These are phyloP conservation scores for Scutellaria galericulata DNA, from an alignment of 257 asterid species.

Conservation along the genomic window DNA sequence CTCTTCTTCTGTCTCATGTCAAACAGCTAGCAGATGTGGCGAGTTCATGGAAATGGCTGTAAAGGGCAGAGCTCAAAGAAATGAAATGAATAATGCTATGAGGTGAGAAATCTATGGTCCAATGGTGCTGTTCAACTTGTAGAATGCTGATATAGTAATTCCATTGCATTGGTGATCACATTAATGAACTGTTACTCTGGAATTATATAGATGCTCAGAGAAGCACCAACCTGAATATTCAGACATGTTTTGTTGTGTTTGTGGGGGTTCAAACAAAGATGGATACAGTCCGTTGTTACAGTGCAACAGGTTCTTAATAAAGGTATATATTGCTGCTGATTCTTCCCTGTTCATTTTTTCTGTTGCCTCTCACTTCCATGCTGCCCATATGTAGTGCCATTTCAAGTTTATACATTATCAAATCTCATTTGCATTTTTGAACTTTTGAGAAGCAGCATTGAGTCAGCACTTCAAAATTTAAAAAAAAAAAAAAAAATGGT, in stretches of 20 bases:
- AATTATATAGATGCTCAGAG: constrained; percentile 43
- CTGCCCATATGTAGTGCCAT: constrained; percentile 17
- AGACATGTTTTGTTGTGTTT: constrained; percentile 42
- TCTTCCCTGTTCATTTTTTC: constrained; percentile 20
- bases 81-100: constrained; percentile 28
- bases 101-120: constrained; percentile 36
- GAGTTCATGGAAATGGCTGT: constrained; percentile 21
- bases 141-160: constrained; percentile 25
- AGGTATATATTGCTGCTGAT: constrained; percentile 43
- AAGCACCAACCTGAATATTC: constrained; percentile 38
- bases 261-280: constrained; percentile 51
- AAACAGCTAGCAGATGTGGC: constrained; percentile 35
- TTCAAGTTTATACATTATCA: constrained; percentile 41
- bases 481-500: constrained; percentile 11
- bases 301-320: constrained; percentile 47
- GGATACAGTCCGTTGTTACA: constrained; percentile 39
- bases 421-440: constrained; percentile 39
- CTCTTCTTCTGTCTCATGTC: constrained; percentile 34
- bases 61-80: constrained; percentile 29
- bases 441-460: constrained; percentile 43
- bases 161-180: constrained; percentile 15
- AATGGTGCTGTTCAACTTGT: constrained; percentile 27
- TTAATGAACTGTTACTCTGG: constrained; percentile 33
- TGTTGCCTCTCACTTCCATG: constrained; percentile 20
- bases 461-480: constrained; percentile 12